Base-by-base conservation (phyloP, 441 rosid species). In the Mallotus japonicus region DNA sequence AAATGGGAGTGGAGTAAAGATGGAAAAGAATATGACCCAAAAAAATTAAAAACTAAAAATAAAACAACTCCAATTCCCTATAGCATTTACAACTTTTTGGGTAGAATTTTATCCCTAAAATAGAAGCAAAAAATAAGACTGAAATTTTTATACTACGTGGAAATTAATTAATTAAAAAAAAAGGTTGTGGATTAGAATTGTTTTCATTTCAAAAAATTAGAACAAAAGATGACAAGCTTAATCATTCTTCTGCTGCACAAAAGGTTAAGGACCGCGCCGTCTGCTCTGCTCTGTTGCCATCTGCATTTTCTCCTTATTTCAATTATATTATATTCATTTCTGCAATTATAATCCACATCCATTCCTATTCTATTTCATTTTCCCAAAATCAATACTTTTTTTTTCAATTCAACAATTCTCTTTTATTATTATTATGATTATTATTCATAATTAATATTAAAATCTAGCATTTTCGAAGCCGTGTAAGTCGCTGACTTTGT, bases 391-490 rank as follows among this genome's bases (percentile, higher is more conserved):
- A 34, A 34, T 56, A 62, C 42, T 63, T 28, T 28, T 28, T 28
- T 28, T 28, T 28, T 28, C 2, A 28, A 14, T 58, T 11, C 10
- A 34, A 62, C 34, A 19, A 10, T 69, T 20, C 37, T 28, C 19
- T 71, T 58, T 32, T 65, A 24, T 9, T 50, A 34, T n/a, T 49
- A 0, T n/a, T 16, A 17, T 34, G 12, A 7, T 37, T 1, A 7
- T 37, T 1, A 24, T 28, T 28, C 32, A 28, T 28, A 28, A 28
- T 28, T 28, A 6, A 60, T 5, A 75, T 77, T 90, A 93, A 82
- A 93, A 93, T 87, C 98, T 87, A 24, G 98, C 98, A 79, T 93
- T 87, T 79, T 93, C 98, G 78, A 93, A 91, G 70, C 98, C 98
- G 85, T 93, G 97, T 77, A 93, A 83, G 67, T 93, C 97, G 79